Conservation (phyloP, 2,329 filamentous ascomycete species). For the Aspergillus pseudonomiae region DNA sequence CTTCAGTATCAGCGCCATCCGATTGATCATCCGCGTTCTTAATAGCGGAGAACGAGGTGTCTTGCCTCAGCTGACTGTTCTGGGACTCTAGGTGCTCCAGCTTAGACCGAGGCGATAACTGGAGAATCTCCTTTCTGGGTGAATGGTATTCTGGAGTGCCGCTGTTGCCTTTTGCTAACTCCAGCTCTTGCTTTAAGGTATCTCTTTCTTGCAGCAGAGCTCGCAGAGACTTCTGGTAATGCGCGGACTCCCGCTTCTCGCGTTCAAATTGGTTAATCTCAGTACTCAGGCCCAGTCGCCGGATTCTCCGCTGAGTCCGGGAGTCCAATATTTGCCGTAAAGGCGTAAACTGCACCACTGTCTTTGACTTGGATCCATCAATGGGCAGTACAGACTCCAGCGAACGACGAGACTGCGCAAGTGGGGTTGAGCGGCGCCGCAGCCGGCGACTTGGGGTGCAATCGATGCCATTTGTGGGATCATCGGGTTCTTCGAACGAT, state of each 20-base stretch:
- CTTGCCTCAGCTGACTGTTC: constrained; percentile 24
- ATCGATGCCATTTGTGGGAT: constrained; percentile 23
- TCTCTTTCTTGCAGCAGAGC: constrained; percentile 32
- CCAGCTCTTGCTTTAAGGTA: constrained; percentile 31
- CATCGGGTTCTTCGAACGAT: constrained; percentile 34
- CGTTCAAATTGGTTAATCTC: constrained; percentile 49
- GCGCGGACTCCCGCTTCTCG: constrained; percentile 38
- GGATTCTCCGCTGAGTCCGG: constrained; percentile 47
- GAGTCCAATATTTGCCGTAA: constrained; percentile 47
- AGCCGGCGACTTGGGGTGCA: constrained; percentile 31
- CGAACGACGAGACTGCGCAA: constrained; percentile 23
- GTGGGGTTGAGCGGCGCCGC: constrained; percentile 41
- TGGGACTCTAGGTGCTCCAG: constrained; percentile 25
- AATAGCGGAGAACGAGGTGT: constrained; percentile 20
- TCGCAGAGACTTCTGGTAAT: constrained; percentile 29
- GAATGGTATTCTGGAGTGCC: constrained; percentile 8
- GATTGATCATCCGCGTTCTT: constrained; percentile 5
- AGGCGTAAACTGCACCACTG: constrained; percentile 49
- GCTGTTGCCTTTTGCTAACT: constrained; percentile 18
- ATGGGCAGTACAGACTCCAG: constrained; percentile 26
- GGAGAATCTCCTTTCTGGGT: constrained; percentile 20
- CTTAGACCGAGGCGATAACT: constrained; percentile 21
- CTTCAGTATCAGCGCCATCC: constrained; percentile 11
- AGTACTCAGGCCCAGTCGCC: constrained; percentile 49
- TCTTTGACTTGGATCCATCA: constrained; percentile 25